phyloP scores from a whole-genome alignment of 805 yeast genomes.

The Ogataea siamensis region DNA sequence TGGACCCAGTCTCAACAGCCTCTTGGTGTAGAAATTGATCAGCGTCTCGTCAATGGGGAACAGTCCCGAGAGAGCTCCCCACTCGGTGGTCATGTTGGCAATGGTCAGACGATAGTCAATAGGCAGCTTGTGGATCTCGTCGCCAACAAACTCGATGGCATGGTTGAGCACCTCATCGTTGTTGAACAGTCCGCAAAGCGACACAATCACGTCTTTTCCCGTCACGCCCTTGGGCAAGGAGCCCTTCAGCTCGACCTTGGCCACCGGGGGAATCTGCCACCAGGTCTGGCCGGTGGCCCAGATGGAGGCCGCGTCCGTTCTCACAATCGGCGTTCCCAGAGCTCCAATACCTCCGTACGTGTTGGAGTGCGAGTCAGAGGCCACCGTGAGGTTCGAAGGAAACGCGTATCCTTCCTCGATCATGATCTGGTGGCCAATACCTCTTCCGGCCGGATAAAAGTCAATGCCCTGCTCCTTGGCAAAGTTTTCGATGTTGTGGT shows the following conservation, averaged over 20 bases:
- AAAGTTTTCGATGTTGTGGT: constrained; percentile 82
- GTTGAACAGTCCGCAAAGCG: constrained; percentile 90
- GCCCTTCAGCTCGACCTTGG: constrained; percentile 84
- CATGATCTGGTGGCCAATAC: constrained; percentile 99
- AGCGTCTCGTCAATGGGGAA: constrained; percentile 92
- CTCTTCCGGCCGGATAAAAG: constrained; percentile 98
- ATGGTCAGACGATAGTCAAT: constrained; percentile 87
- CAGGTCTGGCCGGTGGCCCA: constrained; percentile 99
- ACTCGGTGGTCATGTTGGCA: constrained; percentile 97
- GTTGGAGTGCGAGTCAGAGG: constrained; percentile 96
- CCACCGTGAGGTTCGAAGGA: constrained; percentile 90
- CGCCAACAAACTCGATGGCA: constrained; percentile 92
- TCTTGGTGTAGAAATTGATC: constrained; percentile 70
- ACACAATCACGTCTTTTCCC: constrained; percentile 96
- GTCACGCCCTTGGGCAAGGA: constrained; percentile 81
- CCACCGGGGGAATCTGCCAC: constrained; percentile 99
- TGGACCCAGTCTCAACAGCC: constrained; percentile 45
- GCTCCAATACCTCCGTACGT: constrained; percentile 97
- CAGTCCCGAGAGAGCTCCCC: constrained; percentile 97
- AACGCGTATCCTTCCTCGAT: constrained; percentile 98
- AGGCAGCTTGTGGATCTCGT: constrained; percentile 63
- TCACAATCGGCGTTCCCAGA: constrained; percentile 94
- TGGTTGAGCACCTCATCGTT: constrained; percentile 90
- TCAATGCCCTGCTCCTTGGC: constrained; percentile 90
- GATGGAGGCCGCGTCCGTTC: constrained; percentile 98